Percentiles rank a stretch among this genome's conserved stretches.
These are phyloP conservation scores for Anaeromyces robustus DNA, from an alignment of 192 early-diverging fungal genomes.

Conservation along the genomic window DNA sequence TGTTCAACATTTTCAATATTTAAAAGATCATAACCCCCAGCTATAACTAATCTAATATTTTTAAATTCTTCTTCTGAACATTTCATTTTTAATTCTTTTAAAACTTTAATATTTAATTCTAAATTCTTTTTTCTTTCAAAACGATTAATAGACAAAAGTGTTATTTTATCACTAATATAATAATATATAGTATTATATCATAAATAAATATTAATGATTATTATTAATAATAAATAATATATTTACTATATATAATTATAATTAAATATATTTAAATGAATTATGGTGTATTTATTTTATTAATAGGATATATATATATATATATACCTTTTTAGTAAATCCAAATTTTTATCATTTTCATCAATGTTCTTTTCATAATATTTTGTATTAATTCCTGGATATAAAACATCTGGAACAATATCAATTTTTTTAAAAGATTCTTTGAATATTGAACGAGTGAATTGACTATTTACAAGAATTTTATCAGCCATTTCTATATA, in stretches of 20 bases:
- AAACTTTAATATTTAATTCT: conserved; percentile 57
- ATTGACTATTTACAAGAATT: conserved; percentile 84
- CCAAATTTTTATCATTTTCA: conserved; percentile 27
- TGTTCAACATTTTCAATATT: conserved; percentile 79
- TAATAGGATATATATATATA: no score
- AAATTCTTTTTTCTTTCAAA: conserved; percentile 93
- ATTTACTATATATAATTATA: no score
- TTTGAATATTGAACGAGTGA: conserved; percentile 59
- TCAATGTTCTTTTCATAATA: conserved; percentile 51
- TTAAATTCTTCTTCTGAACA: neutral
- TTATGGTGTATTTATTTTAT: no score
- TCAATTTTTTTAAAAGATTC: conserved; percentile 49
- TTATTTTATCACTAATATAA: conserved; percentile 2
- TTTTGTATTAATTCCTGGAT: conserved; percentile 66
- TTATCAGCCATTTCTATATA: conserved; percentile 64
- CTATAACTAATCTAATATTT: conserved; percentile 47
- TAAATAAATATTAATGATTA: no score
- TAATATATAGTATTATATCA: no score
- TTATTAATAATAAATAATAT: no score
- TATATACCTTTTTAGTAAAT: conserved; percentile 21
- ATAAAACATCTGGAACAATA: conserved; percentile 52
- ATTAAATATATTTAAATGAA: no score
- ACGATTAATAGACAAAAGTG: conserved; percentile 74
- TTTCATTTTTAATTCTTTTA: conserved; percentile 26
- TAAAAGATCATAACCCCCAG: conserved; percentile 75